Conservation (phyloP, 108 stramenopile genomes). For the Craspedostauros australis region DNA sequence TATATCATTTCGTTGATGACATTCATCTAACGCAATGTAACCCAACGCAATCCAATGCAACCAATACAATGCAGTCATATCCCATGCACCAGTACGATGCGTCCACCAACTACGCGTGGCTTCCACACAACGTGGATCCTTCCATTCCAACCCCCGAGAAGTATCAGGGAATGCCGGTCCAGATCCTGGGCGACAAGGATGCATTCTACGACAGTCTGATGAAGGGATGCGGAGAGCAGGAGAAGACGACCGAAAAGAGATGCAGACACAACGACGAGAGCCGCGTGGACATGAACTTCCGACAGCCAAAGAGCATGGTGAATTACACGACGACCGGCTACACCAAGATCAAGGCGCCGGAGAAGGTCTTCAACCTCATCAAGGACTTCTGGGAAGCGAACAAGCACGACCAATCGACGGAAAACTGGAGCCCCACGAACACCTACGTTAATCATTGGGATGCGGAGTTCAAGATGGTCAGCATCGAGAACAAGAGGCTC, state of each 20-base stretch:
- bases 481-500: slow-evolving; percentile 23
- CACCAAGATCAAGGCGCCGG: slow-evolving; percentile 43
- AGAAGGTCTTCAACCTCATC: slow-evolving; percentile 26
- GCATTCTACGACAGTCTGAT: slow-evolving; percentile 40
- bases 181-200: slow-evolving; percentile 37
- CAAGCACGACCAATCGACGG: slow-evolving; percentile 24
- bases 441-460: slow-evolving; percentile 48
- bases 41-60: too few relatives aligned
- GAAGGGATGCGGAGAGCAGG: too few relatives aligned
- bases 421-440: slow-evolving; percentile 19
- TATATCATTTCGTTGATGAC: too few relatives aligned
- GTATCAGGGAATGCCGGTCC: slow-evolving; percentile 35
- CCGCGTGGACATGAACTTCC: slow-evolving; percentile 49
- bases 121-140: slow-evolving; percentile 47
- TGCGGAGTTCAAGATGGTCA: slow-evolving; percentile 30
- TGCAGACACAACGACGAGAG: slow-evolving; percentile 34
- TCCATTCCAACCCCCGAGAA: slow-evolving; percentile 9
- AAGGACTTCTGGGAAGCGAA: slow-evolving; percentile 60
- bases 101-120: slow-evolving; percentile 38
- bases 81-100: slow-evolving; percentile 42
- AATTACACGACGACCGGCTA: slow-evolving; percentile 32
- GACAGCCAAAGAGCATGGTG: slow-evolving; percentile 55
- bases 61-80: slow-evolving; percentile 13
- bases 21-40: too few relatives aligned
- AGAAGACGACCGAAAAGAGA: too few relatives aligned